phyloP scores from a whole-genome alignment of 2,329 filamentous ascomycete genomes.

The Fusarium poae region DNA sequence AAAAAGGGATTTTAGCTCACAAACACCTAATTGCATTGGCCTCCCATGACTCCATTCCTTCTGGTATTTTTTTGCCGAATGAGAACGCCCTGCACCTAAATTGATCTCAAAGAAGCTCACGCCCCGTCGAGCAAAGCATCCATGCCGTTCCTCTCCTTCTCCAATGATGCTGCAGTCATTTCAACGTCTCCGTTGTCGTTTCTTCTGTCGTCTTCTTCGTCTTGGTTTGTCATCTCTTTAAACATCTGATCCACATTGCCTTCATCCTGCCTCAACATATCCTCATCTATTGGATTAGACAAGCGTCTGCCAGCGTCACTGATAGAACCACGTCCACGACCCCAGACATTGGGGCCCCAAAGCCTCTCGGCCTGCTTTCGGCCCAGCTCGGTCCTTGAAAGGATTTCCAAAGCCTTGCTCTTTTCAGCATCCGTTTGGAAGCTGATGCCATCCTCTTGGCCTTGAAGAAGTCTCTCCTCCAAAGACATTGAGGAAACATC shows the following conservation, averaged over 20 bases:
- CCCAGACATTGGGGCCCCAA: conserved; percentile 65
- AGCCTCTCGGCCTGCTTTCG: conserved; percentile 65
- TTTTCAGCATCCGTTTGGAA: conserved; percentile 61
- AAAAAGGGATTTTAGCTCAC: conserved; percentile 9
- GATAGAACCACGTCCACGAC: conserved; percentile 50
- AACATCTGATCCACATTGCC: conserved; percentile 68
- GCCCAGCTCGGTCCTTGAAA: conserved; percentile 64
- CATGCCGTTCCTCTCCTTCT: conserved; percentile 62
- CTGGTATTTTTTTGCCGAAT: conserved; percentile 41
- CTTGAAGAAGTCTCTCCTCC: conserved; percentile 65
- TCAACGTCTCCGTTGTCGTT: conserved; percentile 51
- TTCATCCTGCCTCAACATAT: conserved; percentile 57
- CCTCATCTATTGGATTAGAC: conserved; percentile 47
- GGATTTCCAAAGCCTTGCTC: conserved; percentile 65
- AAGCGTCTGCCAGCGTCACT: conserved; percentile 44
- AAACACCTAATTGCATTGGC: conserved; percentile 20
- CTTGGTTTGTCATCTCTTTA: conserved; percentile 66
- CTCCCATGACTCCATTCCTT: conserved; percentile 41
- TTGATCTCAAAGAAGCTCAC: conserved; percentile 41
- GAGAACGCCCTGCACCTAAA: conserved; percentile 42
- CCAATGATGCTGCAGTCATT: conserved; percentile 59
- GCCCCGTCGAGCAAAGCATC: conserved; percentile 61
- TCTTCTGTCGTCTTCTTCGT: conserved; percentile 60
- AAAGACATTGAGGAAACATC: conserved; percentile 59
- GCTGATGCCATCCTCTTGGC: conserved; percentile 61